phyloP scores from a whole-genome alignment of 768 basidiomycete genomes.

The Agrocybe pediades region DNA sequence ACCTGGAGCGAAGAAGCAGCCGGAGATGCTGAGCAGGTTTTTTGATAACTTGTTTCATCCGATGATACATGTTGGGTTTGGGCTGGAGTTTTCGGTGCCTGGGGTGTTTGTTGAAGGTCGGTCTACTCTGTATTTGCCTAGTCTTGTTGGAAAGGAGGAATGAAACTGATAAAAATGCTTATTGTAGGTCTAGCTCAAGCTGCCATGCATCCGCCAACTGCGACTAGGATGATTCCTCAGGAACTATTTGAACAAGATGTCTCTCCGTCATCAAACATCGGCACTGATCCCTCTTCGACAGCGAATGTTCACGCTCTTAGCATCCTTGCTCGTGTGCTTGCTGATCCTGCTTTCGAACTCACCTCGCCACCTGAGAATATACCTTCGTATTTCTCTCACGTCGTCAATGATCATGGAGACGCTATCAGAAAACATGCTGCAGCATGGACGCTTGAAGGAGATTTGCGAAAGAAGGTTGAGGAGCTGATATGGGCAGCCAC shows the following conservation, averaged over 20 bases:
- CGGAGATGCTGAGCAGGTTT: conserved; percentile 60
- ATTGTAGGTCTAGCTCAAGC: conserved; percentile 56
- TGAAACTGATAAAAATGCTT: background rate
- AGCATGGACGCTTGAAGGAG: conserved; percentile 39
- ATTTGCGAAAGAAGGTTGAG: conserved; percentile 50
- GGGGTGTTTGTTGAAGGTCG: conserved; percentile 67
- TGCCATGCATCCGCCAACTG: conserved; percentile 39
- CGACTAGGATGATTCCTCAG: background rate
- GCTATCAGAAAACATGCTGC: conserved; percentile 41
- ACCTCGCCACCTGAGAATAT: conserved; percentile 9
- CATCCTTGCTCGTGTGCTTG: conserved; percentile 50
- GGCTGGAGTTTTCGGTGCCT: conserved; percentile 58
- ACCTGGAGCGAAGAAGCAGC: conserved; percentile 32
- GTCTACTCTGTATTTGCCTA: background rate
- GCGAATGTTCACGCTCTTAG: conserved; percentile 15
- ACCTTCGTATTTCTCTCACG: conserved; percentile 29
- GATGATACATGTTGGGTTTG: conserved; percentile 64
- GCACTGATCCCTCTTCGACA: background rate
- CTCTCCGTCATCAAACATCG: background rate
- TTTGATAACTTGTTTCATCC: conserved; percentile 62
- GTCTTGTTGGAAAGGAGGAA: background rate
- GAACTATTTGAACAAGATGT: background rate
- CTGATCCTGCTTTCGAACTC: conserved; percentile 35
- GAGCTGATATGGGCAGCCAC: conserved; percentile 60
- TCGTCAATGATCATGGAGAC: conserved; percentile 35